Evolutionary conservation across 2,329 filamentous ascomycete genomes (phyloP).

Genomic region (Atkinsonella texensis): DNA sequence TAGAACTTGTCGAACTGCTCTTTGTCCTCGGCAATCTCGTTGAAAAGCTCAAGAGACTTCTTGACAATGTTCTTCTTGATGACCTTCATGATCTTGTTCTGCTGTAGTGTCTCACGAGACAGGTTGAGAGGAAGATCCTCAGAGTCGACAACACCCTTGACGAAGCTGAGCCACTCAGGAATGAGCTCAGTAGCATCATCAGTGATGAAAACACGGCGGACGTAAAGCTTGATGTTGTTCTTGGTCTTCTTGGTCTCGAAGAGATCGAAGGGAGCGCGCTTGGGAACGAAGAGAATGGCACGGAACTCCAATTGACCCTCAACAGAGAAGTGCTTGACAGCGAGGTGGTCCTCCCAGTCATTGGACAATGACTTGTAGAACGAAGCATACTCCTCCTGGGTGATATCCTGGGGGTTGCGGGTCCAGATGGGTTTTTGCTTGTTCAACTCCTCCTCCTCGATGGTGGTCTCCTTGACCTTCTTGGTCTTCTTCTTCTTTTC

Average conservation of each 20-base stretch:
- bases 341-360: slow-evolving; percentile 99
- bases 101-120: slow-evolving; percentile 98
- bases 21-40: slow-evolving; percentile 97
- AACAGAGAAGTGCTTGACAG: slow-evolving; percentile 99
- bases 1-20: slow-evolving; percentile 99
- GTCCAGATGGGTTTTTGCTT: slow-evolving; percentile 99
- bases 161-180: slow-evolving; percentile 96
- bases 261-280: slow-evolving; percentile 98
- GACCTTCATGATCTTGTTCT: slow-evolving; percentile 99
- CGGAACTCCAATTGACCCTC: slow-evolving; percentile 99
- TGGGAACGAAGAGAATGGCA: slow-evolving; percentile 97
- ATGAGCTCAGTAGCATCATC: slow-evolving; percentile 98
- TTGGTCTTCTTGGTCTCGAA: slow-evolving; percentile 99
- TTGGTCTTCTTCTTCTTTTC: slow-evolving; percentile 97
- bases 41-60: slow-evolving; percentile 99
- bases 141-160: slow-evolving; percentile 99
- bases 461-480: slow-evolving; percentile 97
- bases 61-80: slow-evolving; percentile 99
- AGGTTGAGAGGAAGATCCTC: slow-evolving; percentile 99
- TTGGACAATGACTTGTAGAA: slow-evolving; percentile 99
- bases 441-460: slow-evolving; percentile 99
- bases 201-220: slow-evolving; percentile 99
- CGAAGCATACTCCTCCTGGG: slow-evolving; percentile 87
- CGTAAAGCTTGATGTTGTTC: slow-evolving; percentile 99
- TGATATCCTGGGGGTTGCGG: slow-evolving; percentile 92